Evolutionary conservation across 2,329 filamentous ascomycete genomes (phyloP).

Genomic region (Fusarium floridanum): DNA sequence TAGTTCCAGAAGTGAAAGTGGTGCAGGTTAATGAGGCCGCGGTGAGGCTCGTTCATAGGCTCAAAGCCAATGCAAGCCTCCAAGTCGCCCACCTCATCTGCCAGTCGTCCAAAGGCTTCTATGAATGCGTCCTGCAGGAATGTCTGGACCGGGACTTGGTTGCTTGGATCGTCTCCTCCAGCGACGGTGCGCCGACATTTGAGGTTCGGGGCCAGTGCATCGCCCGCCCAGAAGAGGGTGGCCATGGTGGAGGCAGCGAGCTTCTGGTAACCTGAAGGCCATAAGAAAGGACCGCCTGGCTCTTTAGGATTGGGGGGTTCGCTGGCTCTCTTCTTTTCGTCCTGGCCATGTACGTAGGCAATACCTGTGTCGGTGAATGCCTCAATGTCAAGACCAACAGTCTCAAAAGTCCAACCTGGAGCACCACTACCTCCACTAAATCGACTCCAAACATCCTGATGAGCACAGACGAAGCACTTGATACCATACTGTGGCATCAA

Average conservation of each 20-base stretch:
- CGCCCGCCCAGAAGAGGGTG: slow-evolving; percentile 47
- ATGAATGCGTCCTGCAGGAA: slow-evolving; percentile 51
- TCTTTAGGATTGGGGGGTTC: slow-evolving; percentile 47
- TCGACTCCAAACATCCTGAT: slow-evolving; percentile 59
- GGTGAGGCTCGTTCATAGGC: slow-evolving; percentile 58
- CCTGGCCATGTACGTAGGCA: slow-evolving; percentile 53
- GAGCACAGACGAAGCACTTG: slow-evolving; percentile 58
- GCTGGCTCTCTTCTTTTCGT: slow-evolving; percentile 47
- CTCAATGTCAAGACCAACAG: slow-evolving; percentile 55
- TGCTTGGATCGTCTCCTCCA: slow-evolving; percentile 24
- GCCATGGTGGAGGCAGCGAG: slow-evolving; percentile 52
- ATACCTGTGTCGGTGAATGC: slow-evolving; percentile 51
- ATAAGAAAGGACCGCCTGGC: slow-evolving; percentile 53
- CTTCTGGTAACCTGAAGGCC: slow-evolving; percentile 55
- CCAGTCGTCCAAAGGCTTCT: slow-evolving; percentile 53
- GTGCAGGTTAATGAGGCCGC: slow-evolving; percentile 56
- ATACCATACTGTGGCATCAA: slow-evolving; percentile 55
- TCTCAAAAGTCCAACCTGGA: slow-evolving; percentile 58
- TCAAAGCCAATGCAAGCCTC: slow-evolving; percentile 57
- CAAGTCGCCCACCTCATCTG: slow-evolving; percentile 49
- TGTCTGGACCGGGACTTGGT: slow-evolving; percentile 46
- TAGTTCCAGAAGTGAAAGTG: slow-evolving; percentile 57
- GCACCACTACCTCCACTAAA: slow-evolving; percentile 58
- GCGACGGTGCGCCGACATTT: slow-evolving; percentile 35
- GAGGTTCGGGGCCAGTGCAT: slow-evolving; percentile 47